Evolutionary conservation across 2,329 filamentous ascomycete genomes (phyloP).

Genomic region (Fusarium sp.): DNA sequence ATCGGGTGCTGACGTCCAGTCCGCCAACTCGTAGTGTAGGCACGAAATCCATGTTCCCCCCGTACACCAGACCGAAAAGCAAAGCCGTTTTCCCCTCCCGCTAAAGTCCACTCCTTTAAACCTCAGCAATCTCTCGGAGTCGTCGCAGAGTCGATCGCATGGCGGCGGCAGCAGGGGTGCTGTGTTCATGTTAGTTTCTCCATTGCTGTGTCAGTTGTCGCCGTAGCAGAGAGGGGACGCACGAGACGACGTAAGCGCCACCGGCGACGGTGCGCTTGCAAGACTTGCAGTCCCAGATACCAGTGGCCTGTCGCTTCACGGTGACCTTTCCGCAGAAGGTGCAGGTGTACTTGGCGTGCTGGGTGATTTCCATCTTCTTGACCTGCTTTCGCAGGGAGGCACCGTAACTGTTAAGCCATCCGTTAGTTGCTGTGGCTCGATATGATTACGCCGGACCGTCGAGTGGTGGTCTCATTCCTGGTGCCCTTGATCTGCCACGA

Average conservation of each 20-base stretch:
- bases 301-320: slow-evolving; percentile 89
- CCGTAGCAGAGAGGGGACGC: slow-evolving; percentile 62
- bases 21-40: slow-evolving; percentile 56
- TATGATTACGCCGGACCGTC: slow-evolving; percentile 1
- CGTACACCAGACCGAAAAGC: slow-evolving; percentile 60
- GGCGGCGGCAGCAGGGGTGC: slow-evolving; percentile 91
- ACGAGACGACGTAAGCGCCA: slow-evolving; percentile 96
- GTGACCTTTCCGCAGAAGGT: slow-evolving; percentile 98
- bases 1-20: slow-evolving; percentile 54
- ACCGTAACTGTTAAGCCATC: slow-evolving; percentile 80
- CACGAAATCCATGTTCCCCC: slow-evolving; percentile 56
- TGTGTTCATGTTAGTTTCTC: slow-evolving; percentile 55
- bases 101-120: slow-evolving; percentile 67
- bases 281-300: slow-evolving; percentile 96
- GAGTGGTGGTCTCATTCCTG: slow-evolving; percentile 7
- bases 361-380: slow-evolving; percentile 99
- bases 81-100: slow-evolving; percentile 52
- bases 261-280: slow-evolving; percentile 83
- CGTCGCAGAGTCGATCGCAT: slow-evolving; percentile 97
- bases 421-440: slow-evolving; percentile 41
- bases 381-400: slow-evolving; percentile 95
- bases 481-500: slow-evolving; percentile 16
- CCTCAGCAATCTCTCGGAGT: slow-evolving; percentile 97
- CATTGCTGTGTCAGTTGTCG: not conserved
- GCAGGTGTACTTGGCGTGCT: slow-evolving; percentile 97